phyloP scores from a whole-genome alignment of 805 yeast species.

The Candida jianshihensis region DNA sequence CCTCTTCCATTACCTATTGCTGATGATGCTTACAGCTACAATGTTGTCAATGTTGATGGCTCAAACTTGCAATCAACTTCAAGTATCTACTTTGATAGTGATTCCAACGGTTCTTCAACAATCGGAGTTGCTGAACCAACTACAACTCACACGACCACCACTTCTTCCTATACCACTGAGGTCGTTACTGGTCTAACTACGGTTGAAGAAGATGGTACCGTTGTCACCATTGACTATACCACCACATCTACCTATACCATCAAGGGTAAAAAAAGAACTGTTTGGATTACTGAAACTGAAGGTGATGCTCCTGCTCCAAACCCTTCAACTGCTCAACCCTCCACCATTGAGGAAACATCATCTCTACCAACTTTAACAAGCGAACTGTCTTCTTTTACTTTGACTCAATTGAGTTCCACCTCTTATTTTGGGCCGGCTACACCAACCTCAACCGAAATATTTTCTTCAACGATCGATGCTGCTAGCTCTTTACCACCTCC shows the following conservation, averaged over 20 bases:
- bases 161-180: slow-evolving; percentile 1
- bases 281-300: slow-evolving; percentile 21
- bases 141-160: slow-evolving; percentile 10
- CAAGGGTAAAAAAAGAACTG: slow-evolving; percentile 17
- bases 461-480: no score
- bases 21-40: slow-evolving; percentile 16
- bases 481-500: no score
- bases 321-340: slow-evolving; percentile 1
- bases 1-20: slow-evolving; percentile 17
- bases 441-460: no score
- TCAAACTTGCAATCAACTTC: slow-evolving; percentile 20
- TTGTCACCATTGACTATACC: slow-evolving; percentile 17
- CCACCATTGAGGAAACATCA: slow-evolving; percentile 1
- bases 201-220: slow-evolving; percentile 3
- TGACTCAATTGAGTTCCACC: no score
- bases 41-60: slow-evolving; percentile 23
- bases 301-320: slow-evolving; percentile 5
- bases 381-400: no score
- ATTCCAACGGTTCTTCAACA: slow-evolving; percentile 8
- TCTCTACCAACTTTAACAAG: no score
- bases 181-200: slow-evolving; percentile 13
- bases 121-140: slow-evolving; percentile 19
- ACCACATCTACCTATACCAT: slow-evolving; percentile 17
- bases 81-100: slow-evolving; percentile 12
- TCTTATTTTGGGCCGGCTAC: no score